Base-by-base conservation (phyloP, 2,329 filamentous ascomycete species). In the Zymoseptoria passerinii region DNA sequence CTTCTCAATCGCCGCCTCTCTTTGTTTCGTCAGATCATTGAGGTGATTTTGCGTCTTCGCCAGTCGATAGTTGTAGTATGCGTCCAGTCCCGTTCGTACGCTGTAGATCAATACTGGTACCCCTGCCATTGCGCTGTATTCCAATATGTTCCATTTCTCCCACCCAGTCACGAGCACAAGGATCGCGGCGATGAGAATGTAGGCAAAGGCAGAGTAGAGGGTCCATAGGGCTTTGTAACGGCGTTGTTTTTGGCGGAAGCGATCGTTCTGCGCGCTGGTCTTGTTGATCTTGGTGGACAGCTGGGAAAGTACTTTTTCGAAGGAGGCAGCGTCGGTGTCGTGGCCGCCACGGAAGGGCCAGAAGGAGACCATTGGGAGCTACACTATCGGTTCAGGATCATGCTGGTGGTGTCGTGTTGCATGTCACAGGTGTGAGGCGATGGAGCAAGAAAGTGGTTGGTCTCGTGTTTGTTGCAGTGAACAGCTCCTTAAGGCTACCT, bases 321-420 rank as follows among this genome's bases (percentile, higher is more conserved):
- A 99, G 3, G 87, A 89, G 54, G 91, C 92, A 27, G 94, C 88
- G 65, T 92, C 95, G 71, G 83, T 88, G 72, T 87, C 83, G 70
- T 89, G 83, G 75, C 84, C 83, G 90, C 95, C 88, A 79, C 83
- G 85, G 85, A 88, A 95, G 63, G 90, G 89, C 89, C 90, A 94
- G 66, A 94, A 81, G 55, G 86, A 89, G 68, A 92, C 87, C 89
- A 94, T 59, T 66, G 48, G 20, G 8, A n/a, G 10, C 40, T 53
- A 6, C 28, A n/a, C 50, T 59, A 58, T 53, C 59, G 58, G 23
- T 52, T 49, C 50, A 57, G 58, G 55, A 54, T 57, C 28, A 56
- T 56, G 23, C 7, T 16, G 35, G 35, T 44, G 13, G 9, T 44
- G 16, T 44, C 35, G 35, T 44, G 35, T n/a, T 44, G 35, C 35